These are phyloP conservation scores for Hypocreales sp. DNA, from an alignment of 2,329 filamentous ascomycete genomes.

Conservation along the genomic window DNA sequence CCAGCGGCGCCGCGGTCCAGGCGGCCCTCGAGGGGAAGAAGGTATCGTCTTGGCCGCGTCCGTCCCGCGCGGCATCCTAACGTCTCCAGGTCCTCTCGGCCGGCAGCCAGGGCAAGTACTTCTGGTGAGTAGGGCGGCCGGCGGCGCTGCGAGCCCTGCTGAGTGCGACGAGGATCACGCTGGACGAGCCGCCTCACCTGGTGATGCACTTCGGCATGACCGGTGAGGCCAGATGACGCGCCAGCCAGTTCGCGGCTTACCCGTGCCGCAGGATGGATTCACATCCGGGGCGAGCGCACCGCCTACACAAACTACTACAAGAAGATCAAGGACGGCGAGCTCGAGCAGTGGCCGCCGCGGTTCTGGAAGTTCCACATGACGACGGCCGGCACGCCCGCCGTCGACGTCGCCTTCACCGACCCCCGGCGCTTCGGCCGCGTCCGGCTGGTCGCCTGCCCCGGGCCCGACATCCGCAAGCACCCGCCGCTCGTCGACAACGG, in stretches of 20 bases:
- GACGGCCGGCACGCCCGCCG: constrained; percentile 35
- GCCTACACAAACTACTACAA: constrained; percentile 75
- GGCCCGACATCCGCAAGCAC: constrained; percentile 55
- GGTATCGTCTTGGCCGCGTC: too few relatives aligned
- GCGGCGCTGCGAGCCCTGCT: not conserved
- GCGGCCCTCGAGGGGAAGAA: constrained; percentile 61
- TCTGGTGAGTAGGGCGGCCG: constrained; percentile 45
- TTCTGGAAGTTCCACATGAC: constrained; percentile 77
- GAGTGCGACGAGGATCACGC: constrained; percentile 17
- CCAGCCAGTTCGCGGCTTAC: not conserved
- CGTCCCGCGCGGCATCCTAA: not conserved
- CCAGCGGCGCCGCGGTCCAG: constrained; percentile 58
- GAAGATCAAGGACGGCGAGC: constrained; percentile 43
- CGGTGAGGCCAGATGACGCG: too few relatives aligned
- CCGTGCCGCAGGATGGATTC: constrained; percentile 61
- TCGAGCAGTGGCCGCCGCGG: constrained; percentile 67
- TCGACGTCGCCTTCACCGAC: constrained; percentile 70
- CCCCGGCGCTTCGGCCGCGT: constrained; percentile 64
- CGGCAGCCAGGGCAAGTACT: constrained; percentile 91
- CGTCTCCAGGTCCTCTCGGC: constrained; percentile 37
- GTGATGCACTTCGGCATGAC: constrained; percentile 80
- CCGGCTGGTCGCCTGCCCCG: constrained; percentile 67
- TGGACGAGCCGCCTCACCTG: constrained; percentile 69
- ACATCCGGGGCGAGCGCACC: constrained; percentile 65
- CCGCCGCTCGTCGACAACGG: constrained; percentile 82